phyloP scores from a whole-genome alignment of 2,329 filamentous ascomycete genomes.

The Coniochaeta prunicola region DNA sequence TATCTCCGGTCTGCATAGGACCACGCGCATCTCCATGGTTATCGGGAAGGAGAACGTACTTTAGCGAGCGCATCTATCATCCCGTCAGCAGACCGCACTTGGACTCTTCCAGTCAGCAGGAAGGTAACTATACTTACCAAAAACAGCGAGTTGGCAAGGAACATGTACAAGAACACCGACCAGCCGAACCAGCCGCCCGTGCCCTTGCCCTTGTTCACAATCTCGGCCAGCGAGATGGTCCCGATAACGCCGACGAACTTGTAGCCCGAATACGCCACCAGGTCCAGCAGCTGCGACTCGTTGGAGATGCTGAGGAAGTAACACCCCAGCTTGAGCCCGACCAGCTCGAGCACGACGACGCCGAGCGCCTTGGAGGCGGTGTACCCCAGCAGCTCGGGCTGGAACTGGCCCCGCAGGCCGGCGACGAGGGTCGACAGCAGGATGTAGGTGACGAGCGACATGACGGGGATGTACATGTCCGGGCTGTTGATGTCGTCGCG shows the following conservation, averaged over 20 bases:
- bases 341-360: slow-evolving; percentile 79
- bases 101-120: neutral
- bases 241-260: slow-evolving; percentile 97
- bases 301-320: slow-evolving; percentile 93
- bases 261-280: slow-evolving; percentile 95
- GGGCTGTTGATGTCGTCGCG: slow-evolving; percentile 95
- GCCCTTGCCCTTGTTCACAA: slow-evolving; percentile 69
- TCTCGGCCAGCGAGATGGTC: slow-evolving; percentile 73
- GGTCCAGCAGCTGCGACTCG: slow-evolving; percentile 84
- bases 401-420: slow-evolving; percentile 83
- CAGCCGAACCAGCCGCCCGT: slow-evolving; percentile 86
- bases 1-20: slow-evolving; percentile 59
- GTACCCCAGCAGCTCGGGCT: slow-evolving; percentile 86
- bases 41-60: slow-evolving; percentile 92
- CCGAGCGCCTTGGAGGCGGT: slow-evolving; percentile 79
- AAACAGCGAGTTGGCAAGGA: slow-evolving; percentile 90
- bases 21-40: slow-evolving; percentile 58
- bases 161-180: slow-evolving; percentile 85
- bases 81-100: slow-evolving; percentile 9
- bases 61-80: slow-evolving; percentile 76
- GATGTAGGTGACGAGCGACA: slow-evolving; percentile 97
- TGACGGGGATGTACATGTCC: slow-evolving; percentile 95
- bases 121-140: slow-evolving; percentile 52
- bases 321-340: slow-evolving; percentile 85
- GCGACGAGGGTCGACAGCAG: slow-evolving; percentile 86